Conservation (phyloP, 768 basidiomycete genomes). For the Cystofilobasidium macerans region DNA sequence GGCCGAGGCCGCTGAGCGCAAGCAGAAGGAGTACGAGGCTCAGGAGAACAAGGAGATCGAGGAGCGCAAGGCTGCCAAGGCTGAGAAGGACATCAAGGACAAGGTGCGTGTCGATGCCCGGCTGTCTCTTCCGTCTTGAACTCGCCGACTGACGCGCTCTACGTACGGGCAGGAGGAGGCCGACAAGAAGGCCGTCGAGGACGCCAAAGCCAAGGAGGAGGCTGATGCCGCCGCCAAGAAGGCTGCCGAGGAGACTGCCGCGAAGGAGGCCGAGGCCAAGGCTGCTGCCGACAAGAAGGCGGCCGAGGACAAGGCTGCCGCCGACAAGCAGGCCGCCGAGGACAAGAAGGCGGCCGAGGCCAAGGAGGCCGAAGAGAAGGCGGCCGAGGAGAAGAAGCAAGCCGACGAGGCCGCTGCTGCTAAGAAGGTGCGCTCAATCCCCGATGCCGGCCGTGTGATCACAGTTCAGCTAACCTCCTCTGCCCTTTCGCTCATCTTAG, state of each 20-base stretch:
- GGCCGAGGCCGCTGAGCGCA: constrained; percentile 40
- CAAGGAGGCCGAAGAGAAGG: constrained; percentile 27
- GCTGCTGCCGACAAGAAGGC: constrained; percentile 6
- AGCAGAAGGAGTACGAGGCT: constrained; percentile 38
- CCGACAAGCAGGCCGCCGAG: constrained; percentile 7
- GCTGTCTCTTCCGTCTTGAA: constrained; percentile 37
- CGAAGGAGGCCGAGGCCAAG: constrained; percentile 10
- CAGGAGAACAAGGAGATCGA: constrained; percentile 40
- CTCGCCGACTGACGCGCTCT: constrained; percentile 30
- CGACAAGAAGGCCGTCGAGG: constrained; percentile 16
- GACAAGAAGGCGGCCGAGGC: constrained; percentile 6
- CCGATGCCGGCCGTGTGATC: neutral
- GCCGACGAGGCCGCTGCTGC: constrained; percentile 27
- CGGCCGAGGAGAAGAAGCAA: constrained; percentile 13
- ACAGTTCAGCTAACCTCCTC: neutral
- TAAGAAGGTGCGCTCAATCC: constrained; percentile 8
- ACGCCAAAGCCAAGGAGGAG: neutral
- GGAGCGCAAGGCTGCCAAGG: constrained; percentile 37
- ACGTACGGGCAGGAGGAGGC: constrained; percentile 3
- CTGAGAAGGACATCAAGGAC: constrained; percentile 32
- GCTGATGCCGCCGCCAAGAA: constrained; percentile 5
- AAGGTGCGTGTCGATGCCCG: constrained; percentile 28
- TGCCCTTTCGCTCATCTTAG: neutral
- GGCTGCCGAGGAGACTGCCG: neutral
- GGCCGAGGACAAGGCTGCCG: neutral